Percentiles rank a stretch among this genome's conserved stretches.
Conservation (phyloP, 2,329 filamentous ascomycete species). For the Penicillium sp. region DNA sequence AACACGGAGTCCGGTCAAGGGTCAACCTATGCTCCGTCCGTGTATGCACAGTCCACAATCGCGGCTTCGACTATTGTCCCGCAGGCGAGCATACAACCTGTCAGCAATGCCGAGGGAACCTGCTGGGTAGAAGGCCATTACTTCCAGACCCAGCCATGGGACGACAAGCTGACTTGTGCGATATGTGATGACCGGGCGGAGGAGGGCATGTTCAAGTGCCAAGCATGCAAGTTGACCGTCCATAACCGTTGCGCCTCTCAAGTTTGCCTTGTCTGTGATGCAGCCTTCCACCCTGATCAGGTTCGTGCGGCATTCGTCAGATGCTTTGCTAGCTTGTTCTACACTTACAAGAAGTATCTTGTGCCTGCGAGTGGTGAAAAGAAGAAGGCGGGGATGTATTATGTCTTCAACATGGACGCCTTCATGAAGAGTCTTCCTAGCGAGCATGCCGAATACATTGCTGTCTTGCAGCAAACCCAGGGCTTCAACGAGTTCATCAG, state of each 20-base stretch:
- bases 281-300: conserved; percentile 62
- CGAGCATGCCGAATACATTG: conserved; percentile 61
- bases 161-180: conserved; percentile 43
- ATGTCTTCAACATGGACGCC: conserved; percentile 62
- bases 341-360: conserved; percentile 63
- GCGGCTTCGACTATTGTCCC: conserved; percentile 50
- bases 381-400: conserved; percentile 58
- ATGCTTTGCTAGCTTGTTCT: conserved; percentile 64
- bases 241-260: conserved; percentile 57
- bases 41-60: conserved; percentile 48
- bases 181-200: conserved; percentile 55
- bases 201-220: conserved; percentile 50
- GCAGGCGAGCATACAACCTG: conserved; percentile 36
- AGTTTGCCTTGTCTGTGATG: conserved; percentile 61
- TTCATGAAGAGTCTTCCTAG: conserved; percentile 60
- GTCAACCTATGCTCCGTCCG: conserved; percentile 47
- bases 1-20: conserved; percentile 37
- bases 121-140: conserved; percentile 48
- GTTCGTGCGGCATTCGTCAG: conserved; percentile 63
- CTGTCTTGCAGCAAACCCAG: conserved; percentile 60
- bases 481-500: conserved; percentile 62
- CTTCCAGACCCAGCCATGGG: conserved; percentile 42
- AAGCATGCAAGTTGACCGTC: conserved; percentile 47
- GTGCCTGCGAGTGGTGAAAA: conserved; percentile 55
- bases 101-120: conserved; percentile 40